Conservation (phyloP, 1,284 basidiomycete genomes). For the Tilletiaria anomala region DNA sequence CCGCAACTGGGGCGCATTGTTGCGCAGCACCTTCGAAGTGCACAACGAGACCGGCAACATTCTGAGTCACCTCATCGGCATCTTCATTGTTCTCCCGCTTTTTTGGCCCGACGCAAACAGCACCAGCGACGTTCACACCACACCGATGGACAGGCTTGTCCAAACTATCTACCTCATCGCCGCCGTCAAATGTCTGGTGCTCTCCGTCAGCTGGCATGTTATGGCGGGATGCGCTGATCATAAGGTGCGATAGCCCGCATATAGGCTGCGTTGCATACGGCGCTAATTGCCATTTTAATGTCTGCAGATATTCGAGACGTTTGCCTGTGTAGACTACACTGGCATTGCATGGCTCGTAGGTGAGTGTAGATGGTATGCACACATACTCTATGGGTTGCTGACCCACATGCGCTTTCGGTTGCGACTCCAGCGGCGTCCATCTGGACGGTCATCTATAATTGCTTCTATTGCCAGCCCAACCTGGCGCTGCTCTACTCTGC, state of each 20-base stretch:
- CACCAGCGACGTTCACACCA: slow-evolving; percentile 22
- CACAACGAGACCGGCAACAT: slow-evolving; percentile 40
- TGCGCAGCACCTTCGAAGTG: slow-evolving; percentile 31
- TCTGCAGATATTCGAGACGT: slow-evolving; percentile 33
- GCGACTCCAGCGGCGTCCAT: slow-evolving; percentile 33
- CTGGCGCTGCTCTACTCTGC: slow-evolving; percentile 28
- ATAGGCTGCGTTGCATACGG: too few species aligned
- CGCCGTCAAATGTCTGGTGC: slow-evolving; percentile 32
- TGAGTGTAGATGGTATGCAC: slow-evolving; percentile 1
- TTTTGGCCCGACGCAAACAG: slow-evolving; percentile 20
- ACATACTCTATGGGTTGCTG: too few species aligned
- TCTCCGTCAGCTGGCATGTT: slow-evolving; percentile 36
- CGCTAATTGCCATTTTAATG: too few species aligned
- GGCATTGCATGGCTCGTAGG: slow-evolving; percentile 19
- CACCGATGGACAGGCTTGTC: slow-evolving; percentile 31
- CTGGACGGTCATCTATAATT: slow-evolving; percentile 35
- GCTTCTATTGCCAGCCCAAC: slow-evolving; percentile 38
- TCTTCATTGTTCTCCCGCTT: slow-evolving; percentile 23
- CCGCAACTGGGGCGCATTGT: slow-evolving; percentile 18
- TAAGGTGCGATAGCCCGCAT: slow-evolving; percentile 3
- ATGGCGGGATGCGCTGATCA: slow-evolving; percentile 35
- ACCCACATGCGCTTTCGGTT: too few species aligned
- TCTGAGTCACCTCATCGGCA: slow-evolving; percentile 32
- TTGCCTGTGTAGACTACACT: slow-evolving; percentile 37
- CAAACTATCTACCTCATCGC: slow-evolving; percentile 35